A percentile compares a stretch with the other conserved stretches of the same genome.
phyloP scores from a whole-genome alignment of 352 stramenopile species.

The Globisporangium alternatum region DNA sequence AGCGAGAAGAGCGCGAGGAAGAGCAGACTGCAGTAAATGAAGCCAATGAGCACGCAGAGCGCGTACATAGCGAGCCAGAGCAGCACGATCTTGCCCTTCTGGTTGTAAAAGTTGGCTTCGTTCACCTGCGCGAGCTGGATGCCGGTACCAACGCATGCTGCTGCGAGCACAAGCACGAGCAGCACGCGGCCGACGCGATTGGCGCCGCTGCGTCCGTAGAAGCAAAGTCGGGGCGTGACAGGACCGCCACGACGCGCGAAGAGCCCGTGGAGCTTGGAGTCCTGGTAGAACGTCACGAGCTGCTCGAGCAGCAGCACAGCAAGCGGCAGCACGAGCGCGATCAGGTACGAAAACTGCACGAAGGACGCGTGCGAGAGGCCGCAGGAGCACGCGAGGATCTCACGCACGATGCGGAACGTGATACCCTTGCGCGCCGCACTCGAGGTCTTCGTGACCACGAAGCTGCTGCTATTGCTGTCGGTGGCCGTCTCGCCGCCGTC shows the following conservation, averaged over 20 bases:
- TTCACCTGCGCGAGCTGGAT: conserved; percentile 36
- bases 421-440: conserved; percentile 19
- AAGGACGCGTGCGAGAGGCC: conserved; percentile 38
- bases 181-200: conserved; percentile 38
- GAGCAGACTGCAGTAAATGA: conserved; percentile 45
- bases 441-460: conserved; percentile 3
- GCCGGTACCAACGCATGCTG: conserved; percentile 31
- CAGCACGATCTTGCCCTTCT: conserved; percentile 28
- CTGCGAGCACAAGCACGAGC: conserved; percentile 30
- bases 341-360: conserved; percentile 37
- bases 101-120: conserved; percentile 32
- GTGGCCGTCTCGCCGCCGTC: conserved; percentile 27
- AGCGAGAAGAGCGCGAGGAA: conserved; percentile 40
- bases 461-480: neutral
- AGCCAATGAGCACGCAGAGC: conserved; percentile 39
- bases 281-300: conserved; percentile 60
- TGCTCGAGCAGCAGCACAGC: conserved; percentile 42
- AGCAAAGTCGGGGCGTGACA: conserved; percentile 26
- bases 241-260: conserved; percentile 36
- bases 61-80: conserved; percentile 48
- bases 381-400: conserved; percentile 47
- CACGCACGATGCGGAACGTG: conserved; percentile 50
- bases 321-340: conserved; percentile 36
- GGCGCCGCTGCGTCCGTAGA: conserved; percentile 26
- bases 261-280: conserved; percentile 43